Conservation (phyloP, 495 filamentous ascomycete species). For the Aspergillus bertholletiae region DNA sequence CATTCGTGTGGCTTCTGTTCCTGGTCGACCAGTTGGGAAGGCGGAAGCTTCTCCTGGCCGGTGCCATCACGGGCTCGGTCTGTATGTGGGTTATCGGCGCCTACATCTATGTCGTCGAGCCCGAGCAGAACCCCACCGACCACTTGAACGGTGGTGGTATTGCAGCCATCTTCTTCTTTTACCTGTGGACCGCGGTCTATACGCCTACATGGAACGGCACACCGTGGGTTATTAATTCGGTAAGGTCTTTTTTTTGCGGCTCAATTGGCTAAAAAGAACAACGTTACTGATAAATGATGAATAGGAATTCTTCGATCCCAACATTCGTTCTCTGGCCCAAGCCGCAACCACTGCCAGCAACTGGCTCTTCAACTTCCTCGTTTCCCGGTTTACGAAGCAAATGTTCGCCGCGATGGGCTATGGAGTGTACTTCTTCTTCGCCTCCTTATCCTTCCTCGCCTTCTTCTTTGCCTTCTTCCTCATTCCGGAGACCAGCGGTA, state of each 20-base stretch:
- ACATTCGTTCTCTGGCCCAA: constrained; percentile 63
- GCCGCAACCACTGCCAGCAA: constrained; percentile 65
- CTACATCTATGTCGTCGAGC: constrained; percentile 59
- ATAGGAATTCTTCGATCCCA: constrained; percentile 57
- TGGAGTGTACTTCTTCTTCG: constrained; percentile 78
- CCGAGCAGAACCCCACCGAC: constrained; percentile 35
- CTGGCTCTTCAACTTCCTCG: constrained; percentile 75
- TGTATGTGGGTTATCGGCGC: constrained; percentile 73
- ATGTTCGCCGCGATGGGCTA: constrained; percentile 68
- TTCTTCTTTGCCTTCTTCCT: constrained; percentile 64
- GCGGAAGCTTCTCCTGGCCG: constrained; percentile 64
- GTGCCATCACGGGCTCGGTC: constrained; percentile 62
- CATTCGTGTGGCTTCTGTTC: constrained; percentile 63
- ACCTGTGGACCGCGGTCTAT: constrained; percentile 73
- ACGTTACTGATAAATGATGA: constrained; percentile 9
- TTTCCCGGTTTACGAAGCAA: constrained; percentile 67
- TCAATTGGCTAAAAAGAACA: neutral
- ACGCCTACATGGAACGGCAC: constrained; percentile 71
- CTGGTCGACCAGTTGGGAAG: constrained; percentile 70
- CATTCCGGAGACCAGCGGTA: constrained; percentile 63
- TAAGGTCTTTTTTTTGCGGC: constrained; percentile 12
- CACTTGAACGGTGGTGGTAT: constrained; percentile 55
- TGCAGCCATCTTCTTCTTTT: constrained; percentile 72
- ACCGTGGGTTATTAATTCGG: constrained; percentile 59
- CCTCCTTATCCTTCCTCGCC: constrained; percentile 61